Evolutionary conservation across 306 rosid species (phyloP), one percentile per base, ranked within the genome.

Genomic region (Vigna nakashimae): DNA sequence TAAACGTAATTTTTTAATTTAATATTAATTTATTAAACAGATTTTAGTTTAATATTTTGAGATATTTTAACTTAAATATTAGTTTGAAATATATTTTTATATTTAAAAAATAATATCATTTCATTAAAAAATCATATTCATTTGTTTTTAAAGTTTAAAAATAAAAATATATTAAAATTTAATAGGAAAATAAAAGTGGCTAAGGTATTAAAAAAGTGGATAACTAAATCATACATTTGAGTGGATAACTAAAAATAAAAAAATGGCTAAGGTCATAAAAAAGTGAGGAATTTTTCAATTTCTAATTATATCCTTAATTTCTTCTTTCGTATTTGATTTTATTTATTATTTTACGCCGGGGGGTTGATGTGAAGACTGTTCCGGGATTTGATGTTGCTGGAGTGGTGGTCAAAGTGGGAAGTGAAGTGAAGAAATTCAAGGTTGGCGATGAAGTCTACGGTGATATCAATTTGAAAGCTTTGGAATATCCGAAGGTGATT

Each of bases 391-490:
- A 87, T 74, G 92, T 91, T 52, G 90, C 92, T 30, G 94, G 97
- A 7, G 86, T 89, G 66, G 90, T 89, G 58, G 92, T 83, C 43
- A 86, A 86, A 71, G 87, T 89, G 78, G 93, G 93, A 62, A 79
- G 82, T 63, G 62, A 84, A 68, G 94, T 89, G 80, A 83, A 79
- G 15, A 87, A 84, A 50, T 89, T 91, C 9, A 89, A 91, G 84
- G 90, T 75, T 63, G 94, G 94, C 15, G 92, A 88, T 71, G 89
- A 88, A 82, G 97, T 86, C 1, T 87, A 82, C 58, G 93, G 96
- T 24, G 87, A 84, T 78, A 68, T 87, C 73, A 84, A 86, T 46
- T 86, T 84, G 77, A 30, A 24, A 1, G 88, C 78, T 15, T 1
- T 84, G 75, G 86, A 75, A 13, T 65, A 79, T 22, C 93, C 85